Evolutionary conservation across 345 rosid genomes (phyloP).

Genomic region (Noccaea caerulescens): DNA sequence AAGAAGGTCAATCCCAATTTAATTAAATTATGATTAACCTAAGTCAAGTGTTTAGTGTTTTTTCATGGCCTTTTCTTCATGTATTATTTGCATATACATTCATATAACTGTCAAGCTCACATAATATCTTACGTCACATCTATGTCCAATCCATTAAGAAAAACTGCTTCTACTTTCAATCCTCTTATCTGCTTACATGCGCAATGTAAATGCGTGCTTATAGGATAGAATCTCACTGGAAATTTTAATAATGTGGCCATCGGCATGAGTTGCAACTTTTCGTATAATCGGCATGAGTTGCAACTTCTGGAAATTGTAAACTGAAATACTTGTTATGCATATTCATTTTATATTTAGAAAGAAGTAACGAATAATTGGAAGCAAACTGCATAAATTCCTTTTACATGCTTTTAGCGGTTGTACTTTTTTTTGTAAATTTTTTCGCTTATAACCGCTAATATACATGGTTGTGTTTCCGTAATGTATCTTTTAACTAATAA

Average conservation of each 20-base stretch:
- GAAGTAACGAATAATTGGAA: not conserved
- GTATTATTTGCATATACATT: slow-evolving; percentile 18
- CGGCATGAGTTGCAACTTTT: slow-evolving; percentile 26
- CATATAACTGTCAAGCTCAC: slow-evolving; percentile 17
- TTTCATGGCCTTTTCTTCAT: slow-evolving; percentile 19
- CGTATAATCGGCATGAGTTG: slow-evolving; percentile 24
- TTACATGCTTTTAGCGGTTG: too few relatives aligned
- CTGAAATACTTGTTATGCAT: not conserved
- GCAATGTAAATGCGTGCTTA: slow-evolving; percentile 13
- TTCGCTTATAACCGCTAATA: too few relatives aligned
- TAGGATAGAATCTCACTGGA: slow-evolving; percentile 6
- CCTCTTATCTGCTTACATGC: slow-evolving; percentile 25
- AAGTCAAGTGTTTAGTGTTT: slow-evolving; percentile 37
- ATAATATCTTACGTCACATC: slow-evolving; percentile 28
- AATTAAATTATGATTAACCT: not conserved
- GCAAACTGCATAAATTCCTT: too few relatives aligned
- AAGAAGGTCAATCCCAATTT: slow-evolving; percentile 28
- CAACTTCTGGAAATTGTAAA: not conserved
- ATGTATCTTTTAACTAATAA: too few relatives aligned
- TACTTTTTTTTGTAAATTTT: too few relatives aligned
- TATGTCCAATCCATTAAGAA: not conserved
- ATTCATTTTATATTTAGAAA: not conserved
- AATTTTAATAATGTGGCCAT: slow-evolving; percentile 19
- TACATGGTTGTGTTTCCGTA: too few relatives aligned
- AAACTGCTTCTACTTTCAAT: not conserved